Evolutionary conservation across 495 filamentous ascomycete species (phyloP), one percentile per base, ranked within the genome.

Genomic region (Lepidopterella palustris): DNA sequence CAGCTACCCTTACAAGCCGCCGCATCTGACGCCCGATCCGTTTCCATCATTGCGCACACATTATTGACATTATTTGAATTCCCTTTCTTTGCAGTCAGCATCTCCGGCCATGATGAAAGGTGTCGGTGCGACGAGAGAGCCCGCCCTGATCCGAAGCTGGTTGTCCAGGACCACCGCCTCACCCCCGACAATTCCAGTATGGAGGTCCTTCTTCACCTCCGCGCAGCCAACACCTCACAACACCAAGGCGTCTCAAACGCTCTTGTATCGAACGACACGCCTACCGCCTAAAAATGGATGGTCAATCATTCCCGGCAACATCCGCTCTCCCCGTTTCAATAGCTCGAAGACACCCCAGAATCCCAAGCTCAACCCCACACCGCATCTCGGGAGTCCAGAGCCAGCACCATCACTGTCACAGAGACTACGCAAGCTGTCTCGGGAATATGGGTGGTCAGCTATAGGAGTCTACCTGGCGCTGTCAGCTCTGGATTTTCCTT

Each of bases 401-500:
- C 61, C 62, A 10, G 23, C 69, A 13, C 74, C 72, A 13, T 82
- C 86, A 1, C 69, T 96, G 5, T 83, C 87, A 0, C 81, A 79
- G 57, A 80, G 88, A 9, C 71, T 97, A 59, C 87, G 82, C 68
- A 88, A 88, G 65, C 79, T 97, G n/a, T 89, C 87, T 0, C 81
- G 86, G 42, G 95, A 97, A 73, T 99, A 99, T 71, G 93, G 93
- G 39, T 97, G 91, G 88, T 80, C 88, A 9, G 91, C 92, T 1
- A 71, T 95, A n/a, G 91, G 92, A 6, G 87, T 99, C 1, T 99
- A 99, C 73, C 72, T 96, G 8, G 73, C 73, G 0, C 76, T 99
- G 35, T 90, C 86, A 0, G 87, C 88, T 11, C 75, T 97, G 59
- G 93, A 99, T 68, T 96, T 97, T 64, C 93, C 93, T 0, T 89